A percentile compares a stretch with the other conserved stretches of the same genome.
Evolutionary conservation across 139 green algal species (phyloP).

Genomic region (Micractinium conductrix): DNA sequence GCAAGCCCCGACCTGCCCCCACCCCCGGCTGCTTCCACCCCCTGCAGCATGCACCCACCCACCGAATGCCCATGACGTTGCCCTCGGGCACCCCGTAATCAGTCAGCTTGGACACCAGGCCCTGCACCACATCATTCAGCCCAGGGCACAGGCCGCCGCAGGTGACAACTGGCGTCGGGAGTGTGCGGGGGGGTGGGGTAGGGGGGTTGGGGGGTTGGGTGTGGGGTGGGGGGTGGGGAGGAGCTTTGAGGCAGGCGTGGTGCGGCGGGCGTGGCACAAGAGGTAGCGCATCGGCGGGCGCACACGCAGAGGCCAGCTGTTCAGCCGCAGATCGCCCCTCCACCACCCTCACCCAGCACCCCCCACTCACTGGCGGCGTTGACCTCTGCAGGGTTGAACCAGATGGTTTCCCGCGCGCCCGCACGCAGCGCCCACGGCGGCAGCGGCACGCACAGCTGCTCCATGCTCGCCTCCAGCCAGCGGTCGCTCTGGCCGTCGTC

Average conservation of each 20-base stretch:
- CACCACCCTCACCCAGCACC: background rate
- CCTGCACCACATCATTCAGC: slow-evolving; percentile 97
- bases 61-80: slow-evolving; percentile 91
- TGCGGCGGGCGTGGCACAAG: no score
- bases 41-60: slow-evolving; percentile 49
- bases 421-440: slow-evolving; percentile 84
- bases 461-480: slow-evolving; percentile 38
- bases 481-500: background rate
- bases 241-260: no score
- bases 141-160: slow-evolving; percentile 98
- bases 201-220: no score
- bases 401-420: slow-evolving; percentile 86
- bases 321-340: background rate
- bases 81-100: slow-evolving; percentile 92
- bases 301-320: background rate
- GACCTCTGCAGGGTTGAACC: slow-evolving; percentile 82
- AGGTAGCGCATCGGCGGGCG: background rate
- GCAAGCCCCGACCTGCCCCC: no score
- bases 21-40: no score
- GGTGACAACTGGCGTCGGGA: slow-evolving; percentile 94
- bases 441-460: slow-evolving; percentile 81
- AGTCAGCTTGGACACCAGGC: slow-evolving; percentile 87
- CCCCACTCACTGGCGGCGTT: slow-evolving; percentile 23
- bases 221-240: no score
- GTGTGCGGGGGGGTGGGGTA: no score